Percentiles rank a stretch among this genome's conserved stretches.
phyloP scores from a whole-genome alignment of 768 basidiomycete species.

The Flagelloscypha sp. region DNA sequence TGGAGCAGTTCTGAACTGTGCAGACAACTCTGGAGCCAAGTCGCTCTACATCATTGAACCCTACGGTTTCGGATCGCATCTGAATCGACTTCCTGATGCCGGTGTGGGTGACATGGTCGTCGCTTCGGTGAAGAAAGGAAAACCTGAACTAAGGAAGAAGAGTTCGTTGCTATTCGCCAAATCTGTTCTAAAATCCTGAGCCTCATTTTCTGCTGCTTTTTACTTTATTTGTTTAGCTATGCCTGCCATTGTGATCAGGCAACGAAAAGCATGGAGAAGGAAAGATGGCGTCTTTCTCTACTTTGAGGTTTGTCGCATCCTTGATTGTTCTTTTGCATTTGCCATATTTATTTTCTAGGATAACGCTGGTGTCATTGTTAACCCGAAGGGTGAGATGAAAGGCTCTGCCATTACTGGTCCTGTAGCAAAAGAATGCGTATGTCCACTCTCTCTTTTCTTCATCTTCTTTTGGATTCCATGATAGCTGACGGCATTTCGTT shows the following conservation, averaged over 20 bases:
- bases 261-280: constrained; percentile 97
- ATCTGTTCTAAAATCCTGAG: background rate
- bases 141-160: constrained; percentile 99
- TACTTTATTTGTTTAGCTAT: constrained; percentile 55
- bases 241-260: constrained; percentile 94
- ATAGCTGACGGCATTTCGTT: constrained; percentile 3
- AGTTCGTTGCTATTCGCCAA: constrained; percentile 46
- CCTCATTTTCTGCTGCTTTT: background rate
- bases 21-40: constrained; percentile 99
- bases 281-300: constrained; percentile 98
- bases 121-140: constrained; percentile 98
- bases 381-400: constrained; percentile 99
- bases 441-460: constrained; percentile 22
- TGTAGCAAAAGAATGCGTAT: constrained; percentile 98
- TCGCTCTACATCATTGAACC: constrained; percentile 93
- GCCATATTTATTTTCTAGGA: constrained; percentile 37
- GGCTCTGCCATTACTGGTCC: constrained; percentile 94
- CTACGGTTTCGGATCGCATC: constrained; percentile 89
- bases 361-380: constrained; percentile 95
- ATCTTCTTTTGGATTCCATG: background rate
- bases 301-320: constrained; percentile 63
- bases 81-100: constrained; percentile 95
- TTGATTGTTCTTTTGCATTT: background rate
- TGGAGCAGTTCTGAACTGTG: constrained; percentile 93
- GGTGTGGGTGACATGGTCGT: constrained; percentile 95